Evolutionary conservation across 169 alveolate species (phyloP), one percentile per base, ranked within the genome.

Genomic region (Toxoplasma gondii): DNA sequence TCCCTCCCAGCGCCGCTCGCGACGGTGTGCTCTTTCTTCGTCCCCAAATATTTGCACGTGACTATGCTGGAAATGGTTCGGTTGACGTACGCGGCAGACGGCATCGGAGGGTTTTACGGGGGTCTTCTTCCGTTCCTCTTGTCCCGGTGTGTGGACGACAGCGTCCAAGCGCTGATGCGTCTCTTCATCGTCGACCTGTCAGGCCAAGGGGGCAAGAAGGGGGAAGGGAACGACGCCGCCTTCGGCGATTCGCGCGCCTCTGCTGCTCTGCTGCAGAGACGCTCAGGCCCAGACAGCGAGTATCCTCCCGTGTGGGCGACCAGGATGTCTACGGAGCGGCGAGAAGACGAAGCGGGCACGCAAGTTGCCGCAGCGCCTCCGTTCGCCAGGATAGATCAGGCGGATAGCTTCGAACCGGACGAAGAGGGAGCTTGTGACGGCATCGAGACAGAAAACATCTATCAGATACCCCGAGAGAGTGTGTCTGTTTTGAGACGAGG

Each of bases 81-180:
- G 17, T 67, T 82, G n/a, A 82, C 90, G 17, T 43, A 19, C 90
- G 90, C 64, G 19, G 90, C 90, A 12, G 90, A 82, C 64, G 90
- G 90, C 90, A 31, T 82, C 53, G 90, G 41, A 41, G 90, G 67
- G 41, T 82, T 82, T 31, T 82, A 43, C 90, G 64, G 64, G 34
- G 90, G 90, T 24, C 41, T 82, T 22, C 41, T 82, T 9, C 90
- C 90, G n/a, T 82, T 82, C 67, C 90, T 82, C 64, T 36, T 82
- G 38, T 82, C 90, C 27, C 53, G 90, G 67, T 82, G 90, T 31
- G 53, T 82, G 17, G 90, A 82, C 64, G 90, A 82, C 64, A 36
- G 67, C 24, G 90, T 24, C n/a, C 90, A 82, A 39, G 90, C 90
- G 17, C n/a, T 82, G 67, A 43, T 82, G 69, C 69, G 90, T 22